Conservation (phyloP, 805 yeast genomes). For the Komagataella phaffii region DNA sequence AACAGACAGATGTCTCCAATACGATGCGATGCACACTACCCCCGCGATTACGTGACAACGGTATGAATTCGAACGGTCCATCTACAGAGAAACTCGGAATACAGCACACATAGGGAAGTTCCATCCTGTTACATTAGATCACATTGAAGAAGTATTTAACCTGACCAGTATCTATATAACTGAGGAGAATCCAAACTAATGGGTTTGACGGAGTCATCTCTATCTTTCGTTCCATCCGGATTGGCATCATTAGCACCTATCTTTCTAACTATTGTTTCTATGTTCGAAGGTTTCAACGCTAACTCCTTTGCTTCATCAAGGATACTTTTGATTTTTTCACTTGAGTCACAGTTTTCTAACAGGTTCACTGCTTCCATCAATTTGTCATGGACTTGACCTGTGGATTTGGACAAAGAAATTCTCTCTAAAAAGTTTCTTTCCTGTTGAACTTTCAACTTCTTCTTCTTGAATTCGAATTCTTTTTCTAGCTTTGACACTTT, state of each 20-base stretch:
- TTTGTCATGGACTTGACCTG: conserved; percentile 35
- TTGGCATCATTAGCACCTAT: conserved; percentile 7
- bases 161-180: conserved; percentile 55
- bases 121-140: neutral
- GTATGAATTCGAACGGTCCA: neutral
- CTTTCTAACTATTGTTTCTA: neutral
- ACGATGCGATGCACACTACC: neutral
- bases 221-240: conserved; percentile 12
- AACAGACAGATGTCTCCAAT: neutral
- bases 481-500: conserved; percentile 50
- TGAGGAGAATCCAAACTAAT: conserved; percentile 50
- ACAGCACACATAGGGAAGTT: neutral
- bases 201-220: conserved; percentile 31
- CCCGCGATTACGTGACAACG: neutral
- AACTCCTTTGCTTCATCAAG: conserved; percentile 15
- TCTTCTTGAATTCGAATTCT: conserved; percentile 52
- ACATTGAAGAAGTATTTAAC: conserved; percentile 15
- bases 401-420: conserved; percentile 48
- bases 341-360: conserved; percentile 4
- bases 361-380: conserved; percentile 22
- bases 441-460: conserved; percentile 44
- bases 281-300: conserved; percentile 14
- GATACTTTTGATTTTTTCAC: conserved; percentile 9
- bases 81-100: neutral
- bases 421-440: conserved; percentile 57